A percentile compares a stretch with the other conserved stretches of the same genome.
phyloP scores from a whole-genome alignment of 169 alveolate genomes.

The Plasmodium chabaudi region DNA sequence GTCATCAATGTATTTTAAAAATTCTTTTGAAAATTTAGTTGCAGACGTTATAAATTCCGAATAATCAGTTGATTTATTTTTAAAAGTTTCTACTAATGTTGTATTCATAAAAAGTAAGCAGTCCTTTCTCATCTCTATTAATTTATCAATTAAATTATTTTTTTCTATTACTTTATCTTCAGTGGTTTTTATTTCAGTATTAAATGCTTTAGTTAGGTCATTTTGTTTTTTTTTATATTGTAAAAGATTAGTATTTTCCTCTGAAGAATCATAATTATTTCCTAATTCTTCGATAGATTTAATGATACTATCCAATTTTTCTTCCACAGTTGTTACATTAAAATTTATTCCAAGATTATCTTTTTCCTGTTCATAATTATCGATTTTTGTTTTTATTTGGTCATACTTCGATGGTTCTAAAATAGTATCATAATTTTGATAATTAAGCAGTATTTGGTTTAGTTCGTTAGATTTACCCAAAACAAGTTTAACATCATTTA shows the following conservation, averaged over 20 bases:
- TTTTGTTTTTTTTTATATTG: not conserved
- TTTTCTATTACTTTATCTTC: not conserved
- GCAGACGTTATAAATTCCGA: not conserved
- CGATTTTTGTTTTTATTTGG: not conserved
- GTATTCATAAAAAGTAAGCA: not conserved
- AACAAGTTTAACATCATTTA: not conserved
- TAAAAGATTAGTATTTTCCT: not conserved
- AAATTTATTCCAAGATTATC: not conserved
- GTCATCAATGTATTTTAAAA: constrained; percentile 4
- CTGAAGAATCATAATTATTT: not conserved
- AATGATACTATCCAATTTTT: not conserved
- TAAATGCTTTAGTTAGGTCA: not conserved
- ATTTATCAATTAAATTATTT: constrained; percentile 8
- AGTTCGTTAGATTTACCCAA: not conserved
- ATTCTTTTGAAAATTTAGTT: not conserved
- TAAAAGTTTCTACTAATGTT: constrained; percentile 8
- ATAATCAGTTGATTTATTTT: not conserved
- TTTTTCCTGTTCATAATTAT: constrained; percentile 9
- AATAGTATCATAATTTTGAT: constrained; percentile 3
- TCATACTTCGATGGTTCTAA: not conserved
- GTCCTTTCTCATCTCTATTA: not conserved
- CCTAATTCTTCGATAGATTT: not conserved
- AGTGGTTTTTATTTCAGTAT: not conserved
- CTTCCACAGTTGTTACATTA: not conserved
- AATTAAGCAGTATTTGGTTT: not conserved